These are phyloP conservation scores for Chimonanthus salicifolius DNA, from an alignment of 164 flowering plant genomes.

Conservation along the genomic window DNA sequence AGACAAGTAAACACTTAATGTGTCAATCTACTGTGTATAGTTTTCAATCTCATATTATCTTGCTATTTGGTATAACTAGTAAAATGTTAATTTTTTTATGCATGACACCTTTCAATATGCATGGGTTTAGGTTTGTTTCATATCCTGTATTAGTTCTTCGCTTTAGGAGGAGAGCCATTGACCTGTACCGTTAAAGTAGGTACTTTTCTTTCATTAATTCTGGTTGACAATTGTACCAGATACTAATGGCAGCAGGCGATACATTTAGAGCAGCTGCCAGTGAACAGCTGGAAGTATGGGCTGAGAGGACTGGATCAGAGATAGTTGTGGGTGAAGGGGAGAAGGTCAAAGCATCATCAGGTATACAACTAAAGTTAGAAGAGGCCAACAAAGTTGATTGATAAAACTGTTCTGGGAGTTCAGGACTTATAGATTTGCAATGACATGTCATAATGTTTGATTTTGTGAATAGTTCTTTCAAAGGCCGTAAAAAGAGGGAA, in stretches of 20 bases:
- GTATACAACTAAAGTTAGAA: slow-evolving; percentile 24
- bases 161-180: background rate
- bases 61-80: too few species aligned
- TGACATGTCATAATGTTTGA: slow-evolving; percentile 38
- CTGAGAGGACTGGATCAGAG: slow-evolving; percentile 87
- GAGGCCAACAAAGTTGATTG: background rate
- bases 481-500: slow-evolving; percentile 95
- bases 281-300: slow-evolving; percentile 97
- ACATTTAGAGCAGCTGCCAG: slow-evolving; percentile 98
- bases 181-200: background rate
- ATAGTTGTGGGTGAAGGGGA: slow-evolving; percentile 77
- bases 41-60: too few species aligned
- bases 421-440: background rate
- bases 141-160: background rate
- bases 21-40: background rate
- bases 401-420: background rate
- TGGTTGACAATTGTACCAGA: slow-evolving; percentile 36
- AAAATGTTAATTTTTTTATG: too few species aligned
- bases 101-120: too few species aligned
- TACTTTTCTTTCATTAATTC: slow-evolving; percentile 1
- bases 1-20: background rate
- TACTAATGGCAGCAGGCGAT: slow-evolving; percentile 97
- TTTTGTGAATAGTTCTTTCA: slow-evolving; percentile 76
- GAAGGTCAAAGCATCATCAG: slow-evolving; percentile 87
- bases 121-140: background rate